Evolutionary conservation across 1,139 yeast species (phyloP).

Genomic region (Taphrina wiesneri): DNA sequence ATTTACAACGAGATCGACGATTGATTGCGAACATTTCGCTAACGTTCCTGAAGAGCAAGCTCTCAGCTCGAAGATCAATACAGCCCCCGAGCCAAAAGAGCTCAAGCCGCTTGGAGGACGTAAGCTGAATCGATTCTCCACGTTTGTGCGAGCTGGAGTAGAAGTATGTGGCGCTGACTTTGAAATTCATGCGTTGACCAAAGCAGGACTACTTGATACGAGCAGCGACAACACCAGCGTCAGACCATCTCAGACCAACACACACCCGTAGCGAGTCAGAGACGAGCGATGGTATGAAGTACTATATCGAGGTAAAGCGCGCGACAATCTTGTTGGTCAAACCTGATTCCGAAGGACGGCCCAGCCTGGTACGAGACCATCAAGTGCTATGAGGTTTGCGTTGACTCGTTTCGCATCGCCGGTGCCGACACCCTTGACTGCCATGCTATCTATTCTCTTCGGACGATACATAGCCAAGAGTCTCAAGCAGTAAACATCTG

Average conservation of each 20-base stretch:
- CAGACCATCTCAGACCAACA: neutral
- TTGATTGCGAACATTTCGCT: neutral
- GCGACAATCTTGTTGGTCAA: neutral
- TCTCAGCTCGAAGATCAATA: too few species aligned
- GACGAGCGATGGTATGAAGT: neutral
- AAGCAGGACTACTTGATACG: neutral
- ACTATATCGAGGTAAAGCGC: neutral
- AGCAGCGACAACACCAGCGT: neutral
- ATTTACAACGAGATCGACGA: neutral
- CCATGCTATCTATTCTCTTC: neutral
- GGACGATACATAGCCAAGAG: neutral
- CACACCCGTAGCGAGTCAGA: neutral
- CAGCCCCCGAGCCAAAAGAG: neutral
- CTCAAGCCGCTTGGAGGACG: neutral
- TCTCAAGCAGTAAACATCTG: neutral
- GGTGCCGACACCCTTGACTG: neutral
- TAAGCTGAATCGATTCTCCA: neutral
- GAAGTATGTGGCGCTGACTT: neutral
- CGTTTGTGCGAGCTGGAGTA: neutral
- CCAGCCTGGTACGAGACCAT: conserved; percentile 8
- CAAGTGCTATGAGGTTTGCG: neutral
- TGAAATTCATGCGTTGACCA: neutral
- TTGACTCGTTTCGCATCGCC: neutral
- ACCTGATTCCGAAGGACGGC: neutral
- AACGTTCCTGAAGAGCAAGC: neutral